Conservation (phyloP, 768 basidiomycete species). For the Pisolithus sp. region DNA sequence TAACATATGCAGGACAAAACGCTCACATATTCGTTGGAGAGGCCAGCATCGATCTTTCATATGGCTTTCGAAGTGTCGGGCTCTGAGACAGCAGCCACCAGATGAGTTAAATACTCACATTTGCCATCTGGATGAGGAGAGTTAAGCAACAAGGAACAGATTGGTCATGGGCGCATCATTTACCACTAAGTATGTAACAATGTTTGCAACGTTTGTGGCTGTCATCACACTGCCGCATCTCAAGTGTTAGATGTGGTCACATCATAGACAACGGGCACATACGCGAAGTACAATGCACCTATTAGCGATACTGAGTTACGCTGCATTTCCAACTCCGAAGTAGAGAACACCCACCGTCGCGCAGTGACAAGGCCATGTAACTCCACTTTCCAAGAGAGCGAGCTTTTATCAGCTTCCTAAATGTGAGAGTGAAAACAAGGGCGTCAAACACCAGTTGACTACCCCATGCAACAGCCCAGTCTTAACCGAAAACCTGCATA, state of each 20-base stretch:
- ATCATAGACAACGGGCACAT: not conserved
- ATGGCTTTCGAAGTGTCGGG: no score
- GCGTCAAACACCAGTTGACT: constrained; percentile 13
- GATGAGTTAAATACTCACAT: no score
- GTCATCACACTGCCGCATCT: not conserved
- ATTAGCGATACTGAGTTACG: not conserved
- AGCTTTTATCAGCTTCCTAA: not conserved
- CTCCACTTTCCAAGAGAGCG: not conserved
- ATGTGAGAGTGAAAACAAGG: constrained; percentile 11
- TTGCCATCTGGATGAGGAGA: no score
- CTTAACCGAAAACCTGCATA: not conserved
- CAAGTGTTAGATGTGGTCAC: not conserved
- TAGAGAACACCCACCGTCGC: not conserved
- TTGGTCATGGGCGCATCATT: no score
- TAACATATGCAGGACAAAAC: no score
- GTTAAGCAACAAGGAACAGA: no score
- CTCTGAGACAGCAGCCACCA: no score
- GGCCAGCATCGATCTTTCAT: no score
- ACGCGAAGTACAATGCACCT: not conserved
- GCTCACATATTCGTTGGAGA: no score
- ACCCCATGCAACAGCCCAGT: not conserved
- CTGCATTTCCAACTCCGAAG: not conserved
- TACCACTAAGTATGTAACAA: not conserved
- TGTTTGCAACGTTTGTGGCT: not conserved
- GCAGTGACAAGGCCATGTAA: not conserved